A percentile compares a stretch with the other conserved stretches of the same genome.
These are phyloP conservation scores for Yamadazyma diddensiae DNA, from an alignment of 1,139 yeast species.

Conservation along the genomic window DNA sequence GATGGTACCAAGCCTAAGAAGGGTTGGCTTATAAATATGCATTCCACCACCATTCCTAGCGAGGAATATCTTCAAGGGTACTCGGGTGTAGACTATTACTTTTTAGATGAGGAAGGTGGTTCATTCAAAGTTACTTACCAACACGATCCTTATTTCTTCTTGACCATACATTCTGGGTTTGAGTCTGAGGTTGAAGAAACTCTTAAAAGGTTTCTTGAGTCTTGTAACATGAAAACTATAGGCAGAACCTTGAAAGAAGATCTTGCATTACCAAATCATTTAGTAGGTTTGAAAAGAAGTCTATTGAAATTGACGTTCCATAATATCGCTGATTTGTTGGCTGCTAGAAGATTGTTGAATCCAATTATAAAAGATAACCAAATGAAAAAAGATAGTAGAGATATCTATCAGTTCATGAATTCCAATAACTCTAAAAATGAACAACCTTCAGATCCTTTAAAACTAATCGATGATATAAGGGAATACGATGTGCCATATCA, in stretches of 20 bases:
- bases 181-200: conserved; percentile 89
- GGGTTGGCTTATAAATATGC: conserved; percentile 94
- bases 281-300: conserved; percentile 69
- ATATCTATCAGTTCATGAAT: conserved; percentile 60
- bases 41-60: conserved; percentile 59
- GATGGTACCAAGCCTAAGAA: conserved; percentile 52
- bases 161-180: conserved; percentile 62
- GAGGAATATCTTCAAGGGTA: conserved; percentile 58
- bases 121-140: conserved; percentile 82
- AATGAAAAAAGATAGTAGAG: conserved; percentile 61
- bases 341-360: conserved; percentile 64
- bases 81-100: conserved; percentile 92
- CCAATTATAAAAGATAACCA: conserved; percentile 75
- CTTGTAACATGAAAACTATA: conserved; percentile 51
- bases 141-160: conserved; percentile 83
- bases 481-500: conserved; percentile 98
- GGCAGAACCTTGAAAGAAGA: conserved; percentile 70
- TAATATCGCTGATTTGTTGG: conserved; percentile 69
- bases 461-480: conserved; percentile 71
- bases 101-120: conserved; percentile 97
- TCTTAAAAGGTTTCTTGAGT: conserved; percentile 65
- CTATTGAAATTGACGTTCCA: conserved; percentile 71
- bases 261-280: conserved; percentile 76
- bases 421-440: conserved; percentile 25
- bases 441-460: conserved; percentile 54